phyloP scores from a whole-genome alignment of 805 yeast species.

The Cyberlindnera japonica region DNA sequence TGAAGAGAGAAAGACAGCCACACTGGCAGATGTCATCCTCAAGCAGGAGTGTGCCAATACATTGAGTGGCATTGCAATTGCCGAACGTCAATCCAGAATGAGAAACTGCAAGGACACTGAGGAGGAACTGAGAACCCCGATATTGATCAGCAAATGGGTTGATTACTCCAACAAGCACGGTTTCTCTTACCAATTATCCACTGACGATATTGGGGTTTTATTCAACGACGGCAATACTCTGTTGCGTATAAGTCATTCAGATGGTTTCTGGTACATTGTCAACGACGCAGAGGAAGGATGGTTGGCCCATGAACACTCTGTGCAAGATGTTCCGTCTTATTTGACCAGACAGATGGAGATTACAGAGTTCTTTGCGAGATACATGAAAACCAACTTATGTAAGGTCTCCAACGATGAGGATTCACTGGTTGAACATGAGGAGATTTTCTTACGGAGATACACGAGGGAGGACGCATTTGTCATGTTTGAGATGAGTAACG shows the following conservation, averaged over 20 bases:
- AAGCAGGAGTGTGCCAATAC: slow-evolving; percentile 45
- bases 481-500: slow-evolving; percentile 91
- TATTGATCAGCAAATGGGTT: slow-evolving; percentile 91
- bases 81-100: slow-evolving; percentile 44
- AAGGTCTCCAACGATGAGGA: slow-evolving; percentile 68
- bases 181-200: slow-evolving; percentile 85
- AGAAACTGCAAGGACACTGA: slow-evolving; percentile 19
- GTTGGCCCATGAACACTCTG: slow-evolving; percentile 46
- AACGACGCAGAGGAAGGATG: slow-evolving; percentile 49
- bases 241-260: slow-evolving; percentile 61
- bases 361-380: slow-evolving; percentile 82
- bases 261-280: slow-evolving; percentile 61
- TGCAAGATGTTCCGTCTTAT: slow-evolving; percentile 40
- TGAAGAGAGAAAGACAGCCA: slow-evolving; percentile 29
- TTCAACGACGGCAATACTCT: slow-evolving; percentile 85
- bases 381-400: slow-evolving; percentile 87
- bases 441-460: slow-evolving; percentile 77
- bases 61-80: slow-evolving; percentile 40
- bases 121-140: slow-evolving; percentile 43
- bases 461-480: slow-evolving; percentile 76
- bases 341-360: slow-evolving; percentile 74
- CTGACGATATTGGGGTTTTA: slow-evolving; percentile 85
- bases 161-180: slow-evolving; percentile 97
- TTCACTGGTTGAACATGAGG: slow-evolving; percentile 44
- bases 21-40: slow-evolving; percentile 29